Evolutionary conservation across 1,139 yeast genomes (phyloP), one percentile per base, ranked within the genome.

Genomic region (Zygoascus sp.): DNA sequence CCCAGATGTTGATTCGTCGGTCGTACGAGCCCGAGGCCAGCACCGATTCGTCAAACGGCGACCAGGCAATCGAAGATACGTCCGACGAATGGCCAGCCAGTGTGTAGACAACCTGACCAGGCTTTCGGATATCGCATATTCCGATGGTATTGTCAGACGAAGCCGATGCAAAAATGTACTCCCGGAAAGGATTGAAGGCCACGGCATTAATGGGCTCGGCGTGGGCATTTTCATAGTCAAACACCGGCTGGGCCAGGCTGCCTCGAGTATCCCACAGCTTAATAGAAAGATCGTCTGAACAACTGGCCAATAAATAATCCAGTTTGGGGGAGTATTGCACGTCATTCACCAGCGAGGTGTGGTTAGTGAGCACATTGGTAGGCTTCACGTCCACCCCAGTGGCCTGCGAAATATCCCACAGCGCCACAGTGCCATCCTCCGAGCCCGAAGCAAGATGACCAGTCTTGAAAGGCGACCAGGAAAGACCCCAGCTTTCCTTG

Each of bases 21-120:
- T 88, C 96, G 1, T 71, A 73, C 0, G 94, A 84, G 0, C 83
- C 80, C 1, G 88, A 75, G 0, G 87, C 94, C n/a, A 89, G 56
- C 0, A 87, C 68, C 4, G 78, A 70, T 21, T 73, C 75, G 38
- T 66, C 65, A 32, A 68, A 71, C 0, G 89, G 89, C 53, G 85
- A 87, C 95, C 96, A 90, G 58, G 83, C 80, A 5, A 87, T 63
- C 28, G 81, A 73, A 0, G 95, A 82, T 6, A 89, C 75, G 1
- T 84, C 72, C 19, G 75, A 83, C 0, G 69, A 57, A 52, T 85
- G 94, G 11, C 77, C 79, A 20, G 50, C 48, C 51, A 66, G 58
- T 21, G 63, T 52, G 41, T 62, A 64, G 11, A 66, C 48, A 47
- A 62, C 52, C 19, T 53, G 46, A 25, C 54, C 53, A 43, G 61